Percentiles rank a stretch among this genome's conserved stretches.
Evolutionary conservation across 1,284 basidiomycete species (phyloP).

Genomic region (Fistulinella staudtii): DNA sequence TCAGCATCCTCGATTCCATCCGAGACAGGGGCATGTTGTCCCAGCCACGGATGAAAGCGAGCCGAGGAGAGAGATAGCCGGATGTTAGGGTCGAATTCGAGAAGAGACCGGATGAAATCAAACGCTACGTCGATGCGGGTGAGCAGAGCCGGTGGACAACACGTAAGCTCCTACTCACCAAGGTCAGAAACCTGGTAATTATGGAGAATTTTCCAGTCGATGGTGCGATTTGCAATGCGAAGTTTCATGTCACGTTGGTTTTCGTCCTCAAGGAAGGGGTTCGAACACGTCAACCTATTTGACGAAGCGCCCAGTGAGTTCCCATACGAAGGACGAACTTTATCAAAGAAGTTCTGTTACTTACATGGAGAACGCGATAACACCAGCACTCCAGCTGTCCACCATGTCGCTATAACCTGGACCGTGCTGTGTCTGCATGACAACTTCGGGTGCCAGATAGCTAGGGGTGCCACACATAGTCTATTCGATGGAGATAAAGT

Average conservation of each 20-base stretch:
- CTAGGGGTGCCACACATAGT: constrained; percentile 86
- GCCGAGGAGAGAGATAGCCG: constrained; percentile 61
- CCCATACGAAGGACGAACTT: too few species aligned
- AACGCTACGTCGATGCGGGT: constrained; percentile 22
- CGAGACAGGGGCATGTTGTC: neutral
- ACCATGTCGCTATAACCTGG: constrained; percentile 79
- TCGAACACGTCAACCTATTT: constrained; percentile 63
- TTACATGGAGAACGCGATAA: constrained; percentile 86
- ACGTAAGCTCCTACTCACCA: constrained; percentile 30
- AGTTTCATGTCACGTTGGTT: constrained; percentile 47
- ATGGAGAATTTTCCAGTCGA: constrained; percentile 59
- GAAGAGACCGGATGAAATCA: constrained; percentile 37
- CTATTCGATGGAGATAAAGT: constrained; percentile 35
- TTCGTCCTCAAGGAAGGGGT: constrained; percentile 71
- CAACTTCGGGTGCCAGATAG: constrained; percentile 86
- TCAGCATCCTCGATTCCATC: neutral
- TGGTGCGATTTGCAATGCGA: constrained; percentile 51
- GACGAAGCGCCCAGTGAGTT: constrained; percentile 1
- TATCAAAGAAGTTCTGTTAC: constrained; percentile 19
- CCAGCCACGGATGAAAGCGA: constrained; percentile 65
- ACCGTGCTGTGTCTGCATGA: constrained; percentile 58
- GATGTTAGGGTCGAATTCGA: constrained; percentile 45
- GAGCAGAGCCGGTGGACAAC: neutral
- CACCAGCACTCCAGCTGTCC: constrained; percentile 92
- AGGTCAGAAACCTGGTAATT: constrained; percentile 33